Evolutionary conservation across 208 protist species (phyloP).

Genomic region (Crithidia sp.): DNA sequence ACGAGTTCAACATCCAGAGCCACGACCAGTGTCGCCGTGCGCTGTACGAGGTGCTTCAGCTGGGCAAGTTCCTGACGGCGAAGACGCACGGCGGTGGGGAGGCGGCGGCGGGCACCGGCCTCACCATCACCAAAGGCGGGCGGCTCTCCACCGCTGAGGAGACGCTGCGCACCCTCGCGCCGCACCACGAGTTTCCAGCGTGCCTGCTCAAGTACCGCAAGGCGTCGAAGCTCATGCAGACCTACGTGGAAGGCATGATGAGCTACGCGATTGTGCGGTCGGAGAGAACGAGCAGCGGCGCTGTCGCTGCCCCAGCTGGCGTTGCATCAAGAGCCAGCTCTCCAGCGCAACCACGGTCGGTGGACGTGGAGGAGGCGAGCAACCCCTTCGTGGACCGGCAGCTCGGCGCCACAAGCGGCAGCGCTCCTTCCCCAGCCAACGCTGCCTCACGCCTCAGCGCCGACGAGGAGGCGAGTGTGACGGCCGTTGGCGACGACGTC

Average conservation of each 20-base stretch:
- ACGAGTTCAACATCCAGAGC: conserved; percentile 88
- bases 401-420: conserved; percentile 7
- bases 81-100: conserved; percentile 12
- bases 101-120: conserved; percentile 17
- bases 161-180: conserved; percentile 66
- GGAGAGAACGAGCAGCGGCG: background rate
- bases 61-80: conserved; percentile 60
- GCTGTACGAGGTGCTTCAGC: conserved; percentile 85
- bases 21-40: conserved; percentile 79
- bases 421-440: background rate
- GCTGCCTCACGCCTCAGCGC: background rate
- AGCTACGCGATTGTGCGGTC: conserved; percentile 57
- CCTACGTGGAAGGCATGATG: conserved; percentile 90
- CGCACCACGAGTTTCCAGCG: conserved; percentile 79
- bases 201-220: conserved; percentile 82
- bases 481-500: conserved; percentile 4
- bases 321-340: background rate
- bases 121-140: conserved; percentile 81
- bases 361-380: conserved; percentile 6
- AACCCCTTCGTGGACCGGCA: conserved; percentile 30
- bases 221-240: conserved; percentile 87
- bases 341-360: background rate
- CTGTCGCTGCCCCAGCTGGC: background rate
- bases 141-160: conserved; percentile 91
- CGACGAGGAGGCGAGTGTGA: conserved; percentile 27